These are phyloP conservation scores for Erythrophleum ivorense DNA, from an alignment of 331 rosid species.

Conservation along the genomic window DNA sequence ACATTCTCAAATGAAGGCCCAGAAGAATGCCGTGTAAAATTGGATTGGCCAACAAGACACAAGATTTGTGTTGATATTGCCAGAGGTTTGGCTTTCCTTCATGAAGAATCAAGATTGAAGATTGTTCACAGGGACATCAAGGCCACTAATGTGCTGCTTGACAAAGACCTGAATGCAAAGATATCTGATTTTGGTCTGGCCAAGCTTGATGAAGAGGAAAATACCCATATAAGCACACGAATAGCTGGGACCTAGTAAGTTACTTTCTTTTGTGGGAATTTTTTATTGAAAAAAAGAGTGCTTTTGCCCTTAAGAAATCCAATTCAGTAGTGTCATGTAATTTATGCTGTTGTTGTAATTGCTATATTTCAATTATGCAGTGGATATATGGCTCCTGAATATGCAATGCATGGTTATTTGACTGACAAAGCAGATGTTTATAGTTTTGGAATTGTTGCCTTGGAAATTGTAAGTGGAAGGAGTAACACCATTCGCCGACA, in stretches of 20 bases:
- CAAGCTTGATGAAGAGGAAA: constrained; percentile 62
- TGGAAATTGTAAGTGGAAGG: constrained; percentile 68
- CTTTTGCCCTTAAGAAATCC: background rate
- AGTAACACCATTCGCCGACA: constrained; percentile 43
- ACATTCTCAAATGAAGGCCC: constrained; percentile 43
- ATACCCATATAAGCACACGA: constrained; percentile 59
- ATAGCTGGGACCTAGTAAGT: constrained; percentile 74
- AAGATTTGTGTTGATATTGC: constrained; percentile 58
- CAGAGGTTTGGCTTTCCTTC: constrained; percentile 58
- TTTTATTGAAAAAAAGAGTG: background rate
- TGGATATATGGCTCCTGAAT: constrained; percentile 76
- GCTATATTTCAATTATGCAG: constrained; percentile 36
- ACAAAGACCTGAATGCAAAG: constrained; percentile 50
- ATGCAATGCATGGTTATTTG: constrained; percentile 70
- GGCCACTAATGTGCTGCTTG: constrained; percentile 56
- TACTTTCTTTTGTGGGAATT: background rate
- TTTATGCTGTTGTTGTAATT: background rate
- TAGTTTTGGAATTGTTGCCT: constrained; percentile 61
- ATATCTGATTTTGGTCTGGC: constrained; percentile 63
- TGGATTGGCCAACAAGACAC: constrained; percentile 55
- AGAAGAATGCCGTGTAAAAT: constrained; percentile 28
- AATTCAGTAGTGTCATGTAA: background rate
- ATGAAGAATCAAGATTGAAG: constrained; percentile 58
- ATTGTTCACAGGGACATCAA: constrained; percentile 63
- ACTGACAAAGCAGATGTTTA: constrained; percentile 71